Conservation (phyloP, 768 basidiomycete species). For the Suillus decipiens region DNA sequence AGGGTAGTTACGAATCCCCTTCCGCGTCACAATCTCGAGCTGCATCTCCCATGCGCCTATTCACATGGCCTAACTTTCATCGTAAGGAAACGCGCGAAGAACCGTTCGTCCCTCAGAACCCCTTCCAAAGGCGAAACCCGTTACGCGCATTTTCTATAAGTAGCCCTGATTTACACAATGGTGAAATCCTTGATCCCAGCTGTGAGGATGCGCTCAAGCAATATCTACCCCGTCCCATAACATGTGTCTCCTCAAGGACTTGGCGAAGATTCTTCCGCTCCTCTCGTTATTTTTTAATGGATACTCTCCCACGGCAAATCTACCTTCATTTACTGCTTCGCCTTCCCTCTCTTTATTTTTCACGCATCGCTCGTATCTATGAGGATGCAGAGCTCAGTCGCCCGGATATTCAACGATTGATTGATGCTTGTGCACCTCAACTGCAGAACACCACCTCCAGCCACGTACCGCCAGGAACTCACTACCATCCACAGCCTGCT, state of each 20-base stretch:
- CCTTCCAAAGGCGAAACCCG: conserved; percentile 41
- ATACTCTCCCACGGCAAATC: conserved; percentile 42
- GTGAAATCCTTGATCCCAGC: conserved; percentile 19
- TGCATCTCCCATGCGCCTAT: conserved; percentile 59
- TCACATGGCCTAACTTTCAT: conserved; percentile 55
- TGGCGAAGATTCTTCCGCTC: conserved; percentile 22
- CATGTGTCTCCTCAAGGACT: conserved; percentile 18
- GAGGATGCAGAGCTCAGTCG: conserved; percentile 77
- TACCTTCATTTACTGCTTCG: conserved; percentile 57
- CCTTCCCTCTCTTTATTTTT: conserved; percentile 79
- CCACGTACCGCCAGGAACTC: conserved; percentile 31
- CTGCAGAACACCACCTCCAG: conserved; percentile 20
- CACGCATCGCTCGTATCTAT: conserved; percentile 74
- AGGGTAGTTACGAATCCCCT: conserved; percentile 29
- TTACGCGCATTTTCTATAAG: conserved; percentile 23
- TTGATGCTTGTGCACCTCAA: conserved; percentile 30
- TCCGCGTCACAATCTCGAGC: conserved; percentile 43
- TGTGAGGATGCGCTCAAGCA: conserved; percentile 26
- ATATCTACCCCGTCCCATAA: conserved; percentile 21
- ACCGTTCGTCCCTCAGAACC: conserved; percentile 57
- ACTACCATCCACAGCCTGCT: conserved; percentile 19
- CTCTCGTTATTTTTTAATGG: conserved; percentile 30
- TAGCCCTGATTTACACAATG: conserved; percentile 19
- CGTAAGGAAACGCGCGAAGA: conserved; percentile 52
- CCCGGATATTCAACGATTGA: conserved; percentile 67